phyloP scores from a whole-genome alignment of 2,329 filamentous ascomycete genomes.

The Huntiella abstrusa region DNA sequence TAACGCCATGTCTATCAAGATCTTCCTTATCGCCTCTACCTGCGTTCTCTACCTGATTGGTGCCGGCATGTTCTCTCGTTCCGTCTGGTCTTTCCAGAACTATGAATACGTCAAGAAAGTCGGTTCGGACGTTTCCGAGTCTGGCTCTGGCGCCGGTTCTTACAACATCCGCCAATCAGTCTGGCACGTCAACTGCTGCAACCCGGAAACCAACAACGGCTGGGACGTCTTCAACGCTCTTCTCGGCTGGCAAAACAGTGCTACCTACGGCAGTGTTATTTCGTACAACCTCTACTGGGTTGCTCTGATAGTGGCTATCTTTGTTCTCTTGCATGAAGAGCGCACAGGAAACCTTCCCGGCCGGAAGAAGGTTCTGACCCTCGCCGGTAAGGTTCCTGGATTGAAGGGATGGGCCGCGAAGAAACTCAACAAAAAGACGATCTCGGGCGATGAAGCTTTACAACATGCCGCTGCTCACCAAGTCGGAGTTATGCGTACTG shows the following conservation, averaged over 20 bases:
- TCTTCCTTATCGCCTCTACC: constrained; percentile 61
- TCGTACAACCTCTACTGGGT: constrained; percentile 71
- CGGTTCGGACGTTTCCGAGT: constrained; percentile 32
- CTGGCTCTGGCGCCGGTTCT: constrained; percentile 44
- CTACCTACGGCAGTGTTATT: constrained; percentile 61
- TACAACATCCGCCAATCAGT: constrained; percentile 61
- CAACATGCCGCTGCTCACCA: constrained; percentile 6
- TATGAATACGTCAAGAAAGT: constrained; percentile 35
- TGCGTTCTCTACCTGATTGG: constrained; percentile 67
- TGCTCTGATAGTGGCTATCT: constrained; percentile 41
- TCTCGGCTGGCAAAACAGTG: constrained; percentile 54
- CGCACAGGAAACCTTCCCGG: constrained; percentile 25
- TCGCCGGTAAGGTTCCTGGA: constrained; percentile 8
- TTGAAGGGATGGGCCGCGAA: constrained; percentile 8
- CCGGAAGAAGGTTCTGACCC: constrained; percentile 12
- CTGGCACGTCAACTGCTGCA: constrained; percentile 66
- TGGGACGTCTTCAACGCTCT: constrained; percentile 60
- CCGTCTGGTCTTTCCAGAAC: constrained; percentile 52
- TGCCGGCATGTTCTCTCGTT: constrained; percentile 58
- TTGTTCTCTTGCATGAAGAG: constrained; percentile 44
- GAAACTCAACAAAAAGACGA: constrained; percentile 4
- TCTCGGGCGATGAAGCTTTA: constrained; percentile 9
- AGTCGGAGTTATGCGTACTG: neutral
- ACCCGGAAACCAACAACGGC: constrained; percentile 41
- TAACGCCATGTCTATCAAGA: constrained; percentile 27